Conservation (phyloP, 2,329 filamentous ascomycete species). For the Hypoxylon sp. region DNA sequence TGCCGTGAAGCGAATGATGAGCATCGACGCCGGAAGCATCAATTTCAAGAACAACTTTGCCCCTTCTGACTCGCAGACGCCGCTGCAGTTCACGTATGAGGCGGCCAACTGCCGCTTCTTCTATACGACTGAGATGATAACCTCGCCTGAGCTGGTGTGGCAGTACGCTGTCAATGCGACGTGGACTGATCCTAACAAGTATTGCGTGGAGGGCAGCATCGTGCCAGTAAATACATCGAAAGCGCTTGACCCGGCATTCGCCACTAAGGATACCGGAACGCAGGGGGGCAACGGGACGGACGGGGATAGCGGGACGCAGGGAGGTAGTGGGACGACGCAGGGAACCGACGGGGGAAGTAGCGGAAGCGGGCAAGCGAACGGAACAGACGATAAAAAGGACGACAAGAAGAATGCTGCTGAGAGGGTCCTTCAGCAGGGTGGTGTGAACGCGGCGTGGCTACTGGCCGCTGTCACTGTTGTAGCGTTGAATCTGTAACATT, state of each 20-base stretch:
- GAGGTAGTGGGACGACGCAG: background rate
- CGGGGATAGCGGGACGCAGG: no score
- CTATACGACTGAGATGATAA: conserved; percentile 62
- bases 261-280: background rate
- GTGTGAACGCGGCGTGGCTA: conserved; percentile 3
- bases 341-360: background rate
- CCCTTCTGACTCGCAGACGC: conserved; percentile 53
- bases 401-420: conserved; percentile 20
- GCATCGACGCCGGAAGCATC: conserved; percentile 49
- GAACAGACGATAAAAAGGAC: background rate
- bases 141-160: conserved; percentile 60
- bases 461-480: conserved; percentile 8
- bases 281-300: conserved; percentile 1
- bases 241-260: conserved; percentile 44
- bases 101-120: conserved; percentile 62
- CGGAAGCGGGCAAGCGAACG: background rate
- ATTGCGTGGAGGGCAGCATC: conserved; percentile 55
- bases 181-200: conserved; percentile 53
- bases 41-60: conserved; percentile 58
- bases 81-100: conserved; percentile 63
- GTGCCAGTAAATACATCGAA: conserved; percentile 41
- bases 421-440: background rate
- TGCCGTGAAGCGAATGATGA: conserved; percentile 51
- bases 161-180: conserved; percentile 56
- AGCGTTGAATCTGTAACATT: conserved; percentile 20